These are phyloP conservation scores for Posidonia australis DNA, from an alignment of 106 monocot species.

Conservation along the genomic window DNA sequence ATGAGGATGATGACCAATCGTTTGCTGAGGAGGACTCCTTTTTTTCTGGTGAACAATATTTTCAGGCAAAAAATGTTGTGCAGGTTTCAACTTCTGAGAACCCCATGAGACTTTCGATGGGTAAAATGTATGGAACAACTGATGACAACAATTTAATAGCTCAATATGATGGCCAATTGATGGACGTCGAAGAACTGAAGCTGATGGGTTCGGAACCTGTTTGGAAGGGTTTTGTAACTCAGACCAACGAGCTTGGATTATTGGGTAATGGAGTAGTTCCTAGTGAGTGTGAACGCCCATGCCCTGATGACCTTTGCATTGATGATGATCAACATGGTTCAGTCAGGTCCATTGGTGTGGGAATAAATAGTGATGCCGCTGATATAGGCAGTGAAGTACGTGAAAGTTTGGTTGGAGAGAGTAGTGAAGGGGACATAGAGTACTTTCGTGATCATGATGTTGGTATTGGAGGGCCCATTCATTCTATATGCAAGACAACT, in stretches of 20 bases:
- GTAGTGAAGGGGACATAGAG: conserved; percentile 80
- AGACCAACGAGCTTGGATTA: conserved; percentile 46
- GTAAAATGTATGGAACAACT: conserved; percentile 28
- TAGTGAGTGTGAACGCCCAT: conserved; percentile 30
- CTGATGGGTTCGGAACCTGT: conserved; percentile 77
- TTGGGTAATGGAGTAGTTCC: conserved; percentile 50
- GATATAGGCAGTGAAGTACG: conserved; percentile 82
- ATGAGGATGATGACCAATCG: conserved; percentile 85
- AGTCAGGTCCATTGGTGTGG: conserved; percentile 94
- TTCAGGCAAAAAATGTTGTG: conserved; percentile 40
- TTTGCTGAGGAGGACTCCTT: conserved; percentile 90
- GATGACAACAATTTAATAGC: conserved; percentile 57
- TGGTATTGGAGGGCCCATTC: conserved; percentile 28
- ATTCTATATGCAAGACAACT: conserved; percentile 29
- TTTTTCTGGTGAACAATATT: conserved; percentile 77
- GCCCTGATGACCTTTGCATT: conserved; percentile 44
- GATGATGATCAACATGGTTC: conserved; percentile 88
- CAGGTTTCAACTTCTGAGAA: conserved; percentile 32
- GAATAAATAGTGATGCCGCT: conserved; percentile 89
- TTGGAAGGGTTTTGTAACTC: conserved; percentile 93
- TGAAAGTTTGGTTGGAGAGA: conserved; percentile 75
- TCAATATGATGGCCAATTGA: conserved; percentile 75
- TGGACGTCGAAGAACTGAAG: conserved; percentile 77
- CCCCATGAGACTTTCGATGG: conserved; percentile 19
- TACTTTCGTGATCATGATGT: conserved; percentile 54